Conservation (phyloP, 1,284 basidiomycete species). For the Cryptococcus neoformans region DNA sequence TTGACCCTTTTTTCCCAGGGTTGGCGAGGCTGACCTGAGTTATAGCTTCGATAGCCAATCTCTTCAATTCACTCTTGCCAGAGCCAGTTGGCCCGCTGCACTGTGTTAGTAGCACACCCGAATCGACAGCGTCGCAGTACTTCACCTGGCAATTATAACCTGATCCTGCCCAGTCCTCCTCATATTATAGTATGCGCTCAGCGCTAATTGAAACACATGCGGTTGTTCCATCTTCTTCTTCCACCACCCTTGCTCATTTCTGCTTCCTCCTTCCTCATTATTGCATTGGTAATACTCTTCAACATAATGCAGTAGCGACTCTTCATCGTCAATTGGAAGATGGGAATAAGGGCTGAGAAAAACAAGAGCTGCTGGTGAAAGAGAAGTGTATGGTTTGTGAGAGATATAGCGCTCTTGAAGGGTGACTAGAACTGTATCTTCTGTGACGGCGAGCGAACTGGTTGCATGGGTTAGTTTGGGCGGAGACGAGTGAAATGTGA, state of each 20-base stretch:
- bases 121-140: constrained; percentile 12
- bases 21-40: constrained; percentile 82
- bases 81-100: constrained; percentile 84
- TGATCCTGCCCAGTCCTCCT: constrained; percentile 90
- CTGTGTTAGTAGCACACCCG: background rate
- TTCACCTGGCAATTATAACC: constrained; percentile 76
- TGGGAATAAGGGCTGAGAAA: constrained; percentile 88
- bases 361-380: constrained; percentile 69
- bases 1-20: constrained; percentile 90
- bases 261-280: constrained; percentile 49
- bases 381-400: constrained; percentile 73
- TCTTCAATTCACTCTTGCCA: constrained; percentile 87
- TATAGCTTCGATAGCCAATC: constrained; percentile 85
- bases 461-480: background rate
- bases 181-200: constrained; percentile 97
- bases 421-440: constrained; percentile 56
- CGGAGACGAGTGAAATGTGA: too few species aligned
- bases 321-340: constrained; percentile 73
- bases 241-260: constrained; percentile 19
- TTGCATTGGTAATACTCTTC: constrained; percentile 61
- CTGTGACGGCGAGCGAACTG: constrained; percentile 41
- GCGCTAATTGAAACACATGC: constrained; percentile 84
- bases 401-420: constrained; percentile 81
- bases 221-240: constrained; percentile 56
- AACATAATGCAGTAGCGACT: constrained; percentile 76